These are phyloP conservation scores for Phoma herbarum DNA, from an alignment of 2,329 filamentous ascomycete species.

Conservation along the genomic window DNA sequence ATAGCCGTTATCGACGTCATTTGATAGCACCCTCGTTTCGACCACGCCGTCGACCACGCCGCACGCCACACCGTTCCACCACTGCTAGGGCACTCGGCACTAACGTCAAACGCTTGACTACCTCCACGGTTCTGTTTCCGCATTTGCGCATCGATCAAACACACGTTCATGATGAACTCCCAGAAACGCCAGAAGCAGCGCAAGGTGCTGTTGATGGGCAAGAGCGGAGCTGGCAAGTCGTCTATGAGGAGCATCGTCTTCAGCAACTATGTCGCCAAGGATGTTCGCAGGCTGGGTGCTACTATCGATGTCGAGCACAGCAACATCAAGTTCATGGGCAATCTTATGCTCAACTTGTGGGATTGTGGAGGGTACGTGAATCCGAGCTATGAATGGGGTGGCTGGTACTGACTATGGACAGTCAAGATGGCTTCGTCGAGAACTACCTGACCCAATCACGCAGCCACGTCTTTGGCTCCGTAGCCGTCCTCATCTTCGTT, in stretches of 20 bases:
- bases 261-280: slow-evolving; percentile 97
- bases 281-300: slow-evolving; percentile 89
- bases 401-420: slow-evolving; percentile 45
- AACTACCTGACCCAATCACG: slow-evolving; percentile 97
- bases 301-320: slow-evolving; percentile 99
- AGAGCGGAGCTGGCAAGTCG: slow-evolving; percentile 96
- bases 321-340: slow-evolving; percentile 98
- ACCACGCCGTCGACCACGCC: slow-evolving; percentile 3
- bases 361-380: slow-evolving; percentile 84
- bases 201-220: slow-evolving; percentile 73
- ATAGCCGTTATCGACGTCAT: slow-evolving; percentile 19
- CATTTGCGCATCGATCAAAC: slow-evolving; percentile 3
- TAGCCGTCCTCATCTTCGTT: slow-evolving; percentile 97
- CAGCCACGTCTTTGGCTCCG: slow-evolving; percentile 94
- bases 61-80: background rate
- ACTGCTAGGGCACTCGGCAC: background rate
- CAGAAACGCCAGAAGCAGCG: slow-evolving; percentile 62
- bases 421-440: slow-evolving; percentile 98
- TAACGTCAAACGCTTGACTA: background rate
- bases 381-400: background rate
- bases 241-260: slow-evolving; percentile 99
- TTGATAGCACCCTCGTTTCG: slow-evolving; percentile 7
- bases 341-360: slow-evolving; percentile 96
- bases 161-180: slow-evolving; percentile 44
- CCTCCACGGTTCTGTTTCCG: background rate